These are phyloP conservation scores for Vitis riparia DNA, from an alignment of 164 flowering plant genomes.

Conservation along the genomic window DNA sequence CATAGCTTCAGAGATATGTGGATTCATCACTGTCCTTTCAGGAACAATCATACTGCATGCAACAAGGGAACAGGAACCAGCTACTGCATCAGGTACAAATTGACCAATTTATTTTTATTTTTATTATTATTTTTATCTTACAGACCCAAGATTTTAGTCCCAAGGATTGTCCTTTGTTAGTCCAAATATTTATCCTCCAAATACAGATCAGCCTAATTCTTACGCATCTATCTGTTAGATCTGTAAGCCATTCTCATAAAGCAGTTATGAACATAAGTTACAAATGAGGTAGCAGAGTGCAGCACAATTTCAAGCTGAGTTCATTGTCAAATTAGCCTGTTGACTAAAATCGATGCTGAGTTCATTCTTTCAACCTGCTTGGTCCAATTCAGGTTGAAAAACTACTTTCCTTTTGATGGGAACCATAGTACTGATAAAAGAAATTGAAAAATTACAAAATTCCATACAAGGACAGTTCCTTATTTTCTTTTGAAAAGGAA, in stretches of 20 bases:
- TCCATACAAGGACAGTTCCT: no score
- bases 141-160: neutral
- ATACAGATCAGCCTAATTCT: neutral
- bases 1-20: conserved; percentile 91
- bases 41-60: conserved; percentile 89
- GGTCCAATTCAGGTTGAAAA: no score
- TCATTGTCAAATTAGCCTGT: no score
- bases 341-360: no score
- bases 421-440: no score
- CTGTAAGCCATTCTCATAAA: neutral
- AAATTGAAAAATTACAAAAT: no score
- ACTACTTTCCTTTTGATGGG: no score
- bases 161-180: neutral
- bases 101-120: neutral
- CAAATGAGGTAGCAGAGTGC: neutral
- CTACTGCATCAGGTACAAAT: conserved; percentile 51
- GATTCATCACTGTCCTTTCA: conserved; percentile 81
- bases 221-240: neutral
- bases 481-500: no score
- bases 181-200: neutral
- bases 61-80: conserved; percentile 71
- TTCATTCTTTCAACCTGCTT: no score
- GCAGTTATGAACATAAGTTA: neutral
- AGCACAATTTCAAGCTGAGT: no score
- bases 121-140: neutral